phyloP scores from a whole-genome alignment of 1,284 basidiomycete genomes.

The Tausonia pullulans region DNA sequence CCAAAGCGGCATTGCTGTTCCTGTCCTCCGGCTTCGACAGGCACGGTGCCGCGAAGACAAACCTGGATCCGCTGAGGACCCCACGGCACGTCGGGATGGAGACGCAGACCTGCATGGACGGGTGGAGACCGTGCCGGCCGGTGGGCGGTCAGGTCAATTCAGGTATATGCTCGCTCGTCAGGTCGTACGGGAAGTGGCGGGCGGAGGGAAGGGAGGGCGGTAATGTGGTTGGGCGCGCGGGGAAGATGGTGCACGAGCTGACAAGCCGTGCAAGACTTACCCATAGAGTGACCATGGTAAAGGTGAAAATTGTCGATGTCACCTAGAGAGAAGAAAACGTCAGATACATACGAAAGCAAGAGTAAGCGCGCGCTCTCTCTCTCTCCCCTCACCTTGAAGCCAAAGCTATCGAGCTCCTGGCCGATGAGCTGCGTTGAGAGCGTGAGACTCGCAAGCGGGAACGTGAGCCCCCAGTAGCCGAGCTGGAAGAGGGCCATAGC shows the following conservation, averaged over 20 bases:
- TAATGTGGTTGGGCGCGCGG: no score
- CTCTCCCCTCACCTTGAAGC: conserved; percentile 1
- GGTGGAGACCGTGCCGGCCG: no score
- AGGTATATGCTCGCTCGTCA: no score
- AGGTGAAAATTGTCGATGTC: conserved; percentile 5
- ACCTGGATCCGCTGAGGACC: neutral
- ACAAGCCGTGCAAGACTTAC: neutral
- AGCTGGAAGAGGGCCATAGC: neutral
- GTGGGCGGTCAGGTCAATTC: no score
- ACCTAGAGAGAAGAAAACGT: neutral
- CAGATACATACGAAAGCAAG: neutral
- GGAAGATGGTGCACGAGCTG: neutral
- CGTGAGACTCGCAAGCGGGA: conserved; percentile 10
- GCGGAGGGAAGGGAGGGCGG: neutral
- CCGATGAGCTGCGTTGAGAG: conserved; percentile 14
- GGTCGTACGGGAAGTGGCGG: no score
- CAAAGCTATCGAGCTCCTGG: conserved; percentile 7
- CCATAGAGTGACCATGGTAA: conserved; percentile 1
- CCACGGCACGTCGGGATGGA: conserved; percentile 13
- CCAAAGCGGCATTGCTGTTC: no score
- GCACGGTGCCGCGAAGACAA: conserved; percentile 14
- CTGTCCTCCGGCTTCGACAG: neutral
- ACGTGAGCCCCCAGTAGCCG: neutral
- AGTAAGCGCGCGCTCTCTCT: neutral
- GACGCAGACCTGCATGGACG: neutral